phyloP scores from a whole-genome alignment of 306 rosid species.

The Castanea mollissima region DNA sequence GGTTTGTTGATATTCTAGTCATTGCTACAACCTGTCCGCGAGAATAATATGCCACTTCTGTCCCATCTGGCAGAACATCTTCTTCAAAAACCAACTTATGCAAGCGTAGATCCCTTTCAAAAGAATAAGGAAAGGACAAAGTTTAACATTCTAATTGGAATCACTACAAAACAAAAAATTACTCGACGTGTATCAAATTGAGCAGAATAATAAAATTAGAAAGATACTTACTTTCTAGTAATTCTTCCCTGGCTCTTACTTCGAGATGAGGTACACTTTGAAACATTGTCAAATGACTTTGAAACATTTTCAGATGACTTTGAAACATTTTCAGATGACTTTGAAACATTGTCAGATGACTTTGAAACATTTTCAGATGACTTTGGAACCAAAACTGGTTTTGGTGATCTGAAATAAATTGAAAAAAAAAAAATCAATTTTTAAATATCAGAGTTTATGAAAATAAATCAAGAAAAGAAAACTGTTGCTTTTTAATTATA shows the following conservation, averaged over 20 bases:
- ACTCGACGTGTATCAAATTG: not conserved
- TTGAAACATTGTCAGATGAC: slow-evolving; percentile 11
- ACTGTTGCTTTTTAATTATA: not conserved
- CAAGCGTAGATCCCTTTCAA: slow-evolving; percentile 74
- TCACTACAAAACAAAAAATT: not conserved
- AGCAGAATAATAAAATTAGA: not conserved
- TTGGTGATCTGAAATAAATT: slow-evolving; percentile 48
- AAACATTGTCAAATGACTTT: not conserved
- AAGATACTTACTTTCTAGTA: slow-evolving; percentile 68
- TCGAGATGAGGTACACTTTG: slow-evolving; percentile 50
- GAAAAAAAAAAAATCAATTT: not conserved
- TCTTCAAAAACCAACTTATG: slow-evolving; percentile 89
- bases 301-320: slow-evolving; percentile 14
- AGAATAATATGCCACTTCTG: slow-evolving; percentile 74
- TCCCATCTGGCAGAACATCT: slow-evolving; percentile 75
- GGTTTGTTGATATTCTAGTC: not conserved
- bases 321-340: slow-evolving; percentile 19
- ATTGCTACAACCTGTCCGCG: slow-evolving; percentile 64
- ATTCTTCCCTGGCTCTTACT: slow-evolving; percentile 77
- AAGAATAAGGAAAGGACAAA: not conserved
- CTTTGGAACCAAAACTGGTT: slow-evolving; percentile 35
- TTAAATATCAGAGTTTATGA: not conserved
- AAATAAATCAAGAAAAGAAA: not conserved
- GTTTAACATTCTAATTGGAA: slow-evolving; percentile 8
- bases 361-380: not conserved